Conservation (phyloP, 805 yeast genomes). For the Candida nitratophila region DNA sequence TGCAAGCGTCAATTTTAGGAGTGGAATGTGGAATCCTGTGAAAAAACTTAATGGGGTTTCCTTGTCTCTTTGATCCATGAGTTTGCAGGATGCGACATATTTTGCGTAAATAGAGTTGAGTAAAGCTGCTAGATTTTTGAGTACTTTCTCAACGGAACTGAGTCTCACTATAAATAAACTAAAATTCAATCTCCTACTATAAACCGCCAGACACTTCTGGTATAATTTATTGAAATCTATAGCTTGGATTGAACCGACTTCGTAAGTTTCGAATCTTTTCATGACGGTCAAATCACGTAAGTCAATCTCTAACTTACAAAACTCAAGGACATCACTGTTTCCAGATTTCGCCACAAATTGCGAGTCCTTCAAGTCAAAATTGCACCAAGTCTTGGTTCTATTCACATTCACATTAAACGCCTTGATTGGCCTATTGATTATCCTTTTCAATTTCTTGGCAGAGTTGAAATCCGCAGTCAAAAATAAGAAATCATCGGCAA, state of each 20-base stretch:
- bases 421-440: conserved; percentile 30
- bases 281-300: conserved; percentile 25
- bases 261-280: conserved; percentile 23
- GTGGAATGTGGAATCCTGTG: background rate
- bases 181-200: background rate
- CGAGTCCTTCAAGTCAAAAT: conserved; percentile 2
- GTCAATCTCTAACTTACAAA: conserved; percentile 37
- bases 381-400: conserved; percentile 28
- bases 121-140: background rate
- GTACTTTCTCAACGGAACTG: background rate
- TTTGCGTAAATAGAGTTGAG: background rate
- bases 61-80: background rate
- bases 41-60: background rate
- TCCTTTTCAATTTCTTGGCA: conserved; percentile 23
- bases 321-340: conserved; percentile 15
- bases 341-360: background rate
- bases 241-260: conserved; percentile 4
- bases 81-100: background rate
- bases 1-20: background rate
- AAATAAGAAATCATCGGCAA: conserved; percentile 85
- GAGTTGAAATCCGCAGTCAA: conserved; percentile 37
- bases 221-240: background rate
- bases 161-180: background rate
- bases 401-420: conserved; percentile 37
- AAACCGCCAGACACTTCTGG: background rate